Conservation (phyloP, 495 filamentous ascomycete genomes). For the Aspergillus funiculosus region DNA sequence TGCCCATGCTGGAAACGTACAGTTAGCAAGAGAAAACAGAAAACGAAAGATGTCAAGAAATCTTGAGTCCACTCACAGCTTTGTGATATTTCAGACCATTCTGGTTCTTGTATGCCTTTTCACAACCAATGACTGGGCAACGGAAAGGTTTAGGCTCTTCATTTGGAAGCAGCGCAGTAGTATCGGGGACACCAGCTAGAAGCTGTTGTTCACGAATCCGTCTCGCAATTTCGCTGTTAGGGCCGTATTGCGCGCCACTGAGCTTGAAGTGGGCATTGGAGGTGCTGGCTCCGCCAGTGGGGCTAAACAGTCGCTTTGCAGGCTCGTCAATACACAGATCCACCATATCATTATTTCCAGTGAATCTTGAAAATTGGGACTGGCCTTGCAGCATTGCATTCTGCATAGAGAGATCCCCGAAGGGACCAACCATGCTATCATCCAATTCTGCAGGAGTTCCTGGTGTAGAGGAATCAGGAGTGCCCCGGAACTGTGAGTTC, state of each 20-base stretch:
- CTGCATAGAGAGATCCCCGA: constrained; percentile 50
- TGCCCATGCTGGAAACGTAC: constrained; percentile 76
- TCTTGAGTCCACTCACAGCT: constrained; percentile 46
- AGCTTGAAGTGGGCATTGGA: constrained; percentile 64
- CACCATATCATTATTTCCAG: constrained; percentile 50
- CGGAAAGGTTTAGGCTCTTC: constrained; percentile 91
- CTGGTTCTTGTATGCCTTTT: constrained; percentile 99
- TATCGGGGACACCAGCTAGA: constrained; percentile 56
- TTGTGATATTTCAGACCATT: constrained; percentile 90
- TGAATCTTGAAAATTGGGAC: constrained; percentile 41
- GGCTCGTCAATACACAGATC: constrained; percentile 91
- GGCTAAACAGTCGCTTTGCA: constrained; percentile 85
- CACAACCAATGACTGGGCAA: constrained; percentile 96
- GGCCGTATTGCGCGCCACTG: constrained; percentile 65
- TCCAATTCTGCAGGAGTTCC: constrained; percentile 64
- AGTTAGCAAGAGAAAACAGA: background rate
- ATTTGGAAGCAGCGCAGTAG: constrained; percentile 46
- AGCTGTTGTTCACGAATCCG: constrained; percentile 70
- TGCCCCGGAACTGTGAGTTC: constrained; percentile 58
- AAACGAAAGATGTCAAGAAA: background rate
- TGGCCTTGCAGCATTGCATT: constrained; percentile 53
- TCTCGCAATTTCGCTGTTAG: constrained; percentile 66
- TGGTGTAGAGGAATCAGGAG: constrained; percentile 68
- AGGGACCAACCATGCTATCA: constrained; percentile 51
- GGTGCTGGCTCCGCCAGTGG: constrained; percentile 66